These are phyloP conservation scores for Termitomyces titanicus DNA, from an alignment of 768 basidiomycete genomes.

Conservation along the genomic window DNA sequence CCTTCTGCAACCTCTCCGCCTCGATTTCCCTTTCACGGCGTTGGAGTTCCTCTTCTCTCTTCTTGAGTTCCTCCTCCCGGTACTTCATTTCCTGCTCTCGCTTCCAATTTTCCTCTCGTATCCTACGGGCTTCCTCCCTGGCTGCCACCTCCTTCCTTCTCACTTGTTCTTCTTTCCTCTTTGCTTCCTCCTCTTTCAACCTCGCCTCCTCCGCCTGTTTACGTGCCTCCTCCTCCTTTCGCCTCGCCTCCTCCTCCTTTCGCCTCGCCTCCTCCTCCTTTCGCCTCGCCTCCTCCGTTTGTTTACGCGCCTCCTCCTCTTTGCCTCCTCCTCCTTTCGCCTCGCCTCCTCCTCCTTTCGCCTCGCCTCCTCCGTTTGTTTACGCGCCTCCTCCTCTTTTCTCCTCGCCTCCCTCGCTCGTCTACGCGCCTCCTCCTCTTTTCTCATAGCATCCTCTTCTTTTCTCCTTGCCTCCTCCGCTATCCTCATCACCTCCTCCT, in stretches of 20 bases:
- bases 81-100: constrained; percentile 26
- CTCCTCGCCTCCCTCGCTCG: constrained; percentile 22
- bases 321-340: constrained; percentile 22
- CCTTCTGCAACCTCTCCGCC: constrained; percentile 22
- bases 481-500: constrained; percentile 16
- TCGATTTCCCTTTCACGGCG: constrained; percentile 22
- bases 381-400: constrained; percentile 20
- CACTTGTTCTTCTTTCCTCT: constrained; percentile 22
- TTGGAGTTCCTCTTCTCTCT: constrained; percentile 26
- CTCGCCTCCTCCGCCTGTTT: constrained; percentile 19
- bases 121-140: constrained; percentile 24
- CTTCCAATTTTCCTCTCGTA: constrained; percentile 23
- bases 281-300: constrained; percentile 22
- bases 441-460: constrained; percentile 13
- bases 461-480: constrained; percentile 4
- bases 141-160: constrained; percentile 25
- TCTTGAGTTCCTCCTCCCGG: constrained; percentile 33
- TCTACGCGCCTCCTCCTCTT: constrained; percentile 24
- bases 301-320: constrained; percentile 24
- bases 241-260: constrained; percentile 17
- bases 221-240: constrained; percentile 21
- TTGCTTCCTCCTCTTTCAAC: constrained; percentile 24
- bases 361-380: constrained; percentile 16
- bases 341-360: constrained; percentile 23
- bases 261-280: constrained; percentile 21